Evolutionary conservation across 2,329 filamentous ascomycete species (phyloP).

Genomic region (Thelonectria rubi): DNA sequence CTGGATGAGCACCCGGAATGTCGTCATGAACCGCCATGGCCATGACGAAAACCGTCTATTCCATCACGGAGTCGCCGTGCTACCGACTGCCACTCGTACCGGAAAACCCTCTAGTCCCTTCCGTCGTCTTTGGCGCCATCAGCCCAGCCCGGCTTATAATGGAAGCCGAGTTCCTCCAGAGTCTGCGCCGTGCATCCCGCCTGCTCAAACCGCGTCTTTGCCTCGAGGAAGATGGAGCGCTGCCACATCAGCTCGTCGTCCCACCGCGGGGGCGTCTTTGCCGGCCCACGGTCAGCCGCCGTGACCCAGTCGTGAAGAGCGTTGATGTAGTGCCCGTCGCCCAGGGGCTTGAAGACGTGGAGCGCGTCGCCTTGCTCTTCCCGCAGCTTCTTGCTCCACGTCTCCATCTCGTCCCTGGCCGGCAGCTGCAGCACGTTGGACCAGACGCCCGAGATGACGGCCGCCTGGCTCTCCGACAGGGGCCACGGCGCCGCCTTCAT

Average conservation of each 20-base stretch:
- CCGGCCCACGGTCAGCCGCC: conserved; percentile 55
- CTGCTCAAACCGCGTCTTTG: conserved; percentile 76
- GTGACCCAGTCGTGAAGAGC: conserved; percentile 69
- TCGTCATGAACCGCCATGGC: conserved; percentile 16
- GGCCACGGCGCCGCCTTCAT: conserved; percentile 92
- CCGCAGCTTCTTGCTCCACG: conserved; percentile 74
- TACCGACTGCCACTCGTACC: neutral
- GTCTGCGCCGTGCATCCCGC: conserved; percentile 70
- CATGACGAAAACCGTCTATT: conserved; percentile 10
- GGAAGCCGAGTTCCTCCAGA: conserved; percentile 77
- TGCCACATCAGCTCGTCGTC: conserved; percentile 76
- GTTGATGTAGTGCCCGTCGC: conserved; percentile 77
- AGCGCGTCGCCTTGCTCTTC: conserved; percentile 48
- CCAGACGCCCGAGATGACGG: conserved; percentile 80
- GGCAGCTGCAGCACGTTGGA: conserved; percentile 75
- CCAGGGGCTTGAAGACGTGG: conserved; percentile 44
- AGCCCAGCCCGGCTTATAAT: conserved; percentile 52
- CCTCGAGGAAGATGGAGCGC: conserved; percentile 71
- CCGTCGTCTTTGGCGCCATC: conserved; percentile 10
- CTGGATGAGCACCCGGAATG: conserved; percentile 10
- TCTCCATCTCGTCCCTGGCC: conserved; percentile 67
- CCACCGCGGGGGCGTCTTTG: conserved; percentile 79
- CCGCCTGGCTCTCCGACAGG: conserved; percentile 79
- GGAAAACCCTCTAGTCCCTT: neutral
- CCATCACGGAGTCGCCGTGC: neutral